These are phyloP conservation scores for Trichoderma breve DNA, from an alignment of 2,329 filamentous ascomycete species.

Conservation along the genomic window DNA sequence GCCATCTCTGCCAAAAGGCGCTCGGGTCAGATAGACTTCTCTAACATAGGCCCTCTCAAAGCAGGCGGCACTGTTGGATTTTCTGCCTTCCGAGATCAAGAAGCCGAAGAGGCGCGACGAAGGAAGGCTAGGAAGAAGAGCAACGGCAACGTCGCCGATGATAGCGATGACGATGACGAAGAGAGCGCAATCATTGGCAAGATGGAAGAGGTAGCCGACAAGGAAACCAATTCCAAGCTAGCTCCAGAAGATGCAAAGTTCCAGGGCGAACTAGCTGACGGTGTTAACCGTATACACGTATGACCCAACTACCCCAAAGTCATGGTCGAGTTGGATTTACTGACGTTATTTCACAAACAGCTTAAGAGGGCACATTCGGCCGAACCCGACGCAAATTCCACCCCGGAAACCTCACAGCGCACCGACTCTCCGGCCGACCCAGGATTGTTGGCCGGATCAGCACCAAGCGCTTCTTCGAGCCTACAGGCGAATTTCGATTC, in stretches of 20 bases:
- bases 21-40: conserved; percentile 81
- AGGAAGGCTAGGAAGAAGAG: conserved; percentile 60
- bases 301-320: conserved; percentile 29
- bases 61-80: conserved; percentile 87
- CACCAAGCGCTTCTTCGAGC: conserved; percentile 26
- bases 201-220: conserved; percentile 63
- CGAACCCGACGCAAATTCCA: conserved; percentile 56
- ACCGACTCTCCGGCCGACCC: conserved; percentile 38
- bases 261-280: conserved; percentile 73
- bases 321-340: background rate
- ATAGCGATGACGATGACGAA: conserved; percentile 75
- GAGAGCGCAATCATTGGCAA: conserved; percentile 60
- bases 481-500: conserved; percentile 33
- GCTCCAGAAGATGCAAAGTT: conserved; percentile 70
- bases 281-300: conserved; percentile 79
- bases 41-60: conserved; percentile 79
- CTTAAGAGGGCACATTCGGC: conserved; percentile 78
- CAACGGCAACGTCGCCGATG: conserved; percentile 65
- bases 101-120: conserved; percentile 54
- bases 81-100: conserved; percentile 76
- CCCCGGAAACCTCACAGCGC: conserved; percentile 36
- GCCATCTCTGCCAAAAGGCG: conserved; percentile 69
- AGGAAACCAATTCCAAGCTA: conserved; percentile 57
- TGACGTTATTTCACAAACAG: conserved; percentile 42
- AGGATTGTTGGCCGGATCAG: conserved; percentile 14